phyloP scores from a whole-genome alignment of 75 land plant species.

The Chamaecyparis obtusa region DNA sequence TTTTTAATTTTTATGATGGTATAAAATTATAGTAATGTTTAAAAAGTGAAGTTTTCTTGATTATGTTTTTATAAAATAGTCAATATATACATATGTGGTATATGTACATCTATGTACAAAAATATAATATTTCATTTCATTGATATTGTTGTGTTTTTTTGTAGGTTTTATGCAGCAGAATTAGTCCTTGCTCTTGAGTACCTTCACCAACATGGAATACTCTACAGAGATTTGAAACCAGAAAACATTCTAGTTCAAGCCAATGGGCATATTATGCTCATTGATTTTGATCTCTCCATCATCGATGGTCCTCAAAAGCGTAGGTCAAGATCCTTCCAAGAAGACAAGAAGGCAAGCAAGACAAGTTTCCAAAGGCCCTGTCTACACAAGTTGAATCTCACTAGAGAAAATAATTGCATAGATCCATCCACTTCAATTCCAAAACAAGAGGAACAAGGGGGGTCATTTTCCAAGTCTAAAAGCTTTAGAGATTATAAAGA shows the following conservation, averaged over 20 bases:
- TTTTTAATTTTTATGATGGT: too few relatives aligned
- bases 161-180: slow-evolving; percentile 68
- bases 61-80: too few relatives aligned
- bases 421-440: background rate
- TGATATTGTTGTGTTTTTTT: background rate
- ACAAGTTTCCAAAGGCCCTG: background rate
- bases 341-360: background rate
- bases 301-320: slow-evolving; percentile 8
- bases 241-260: slow-evolving; percentile 63
- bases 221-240: slow-evolving; percentile 74
- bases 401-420: background rate
- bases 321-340: background rate
- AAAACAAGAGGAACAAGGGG: background rate
- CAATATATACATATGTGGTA: too few relatives aligned
- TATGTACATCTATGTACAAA: too few relatives aligned
- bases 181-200: slow-evolving; percentile 61
- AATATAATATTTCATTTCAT: too few relatives aligned
- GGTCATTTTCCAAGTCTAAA: slow-evolving; percentile 11
- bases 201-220: slow-evolving; percentile 47
- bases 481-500: background rate
- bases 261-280: slow-evolving; percentile 60
- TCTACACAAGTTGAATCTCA: background rate
- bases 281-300: slow-evolving; percentile 76
- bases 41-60: too few relatives aligned
- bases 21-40: too few relatives aligned